Evolutionary conservation across 139 green algal genomes (phyloP), one percentile per base, ranked within the genome.

Genomic region (Nannochloris sp.): DNA sequence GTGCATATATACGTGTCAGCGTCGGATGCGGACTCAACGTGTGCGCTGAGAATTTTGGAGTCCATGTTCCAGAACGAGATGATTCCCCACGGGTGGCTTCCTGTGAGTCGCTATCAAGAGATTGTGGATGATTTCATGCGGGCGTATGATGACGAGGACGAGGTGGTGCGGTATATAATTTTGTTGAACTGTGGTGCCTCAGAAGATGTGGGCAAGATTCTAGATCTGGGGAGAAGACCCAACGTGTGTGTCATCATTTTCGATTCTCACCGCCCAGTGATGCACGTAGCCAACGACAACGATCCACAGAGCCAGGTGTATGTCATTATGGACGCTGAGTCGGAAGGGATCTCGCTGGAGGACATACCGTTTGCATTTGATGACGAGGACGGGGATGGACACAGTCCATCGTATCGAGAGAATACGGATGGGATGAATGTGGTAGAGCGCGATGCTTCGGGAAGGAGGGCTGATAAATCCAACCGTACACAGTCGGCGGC

Each of bases 171-270:
- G 30, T 59, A 30, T n/a, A 33, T 58, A 29, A 61, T 95, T 17
- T 68, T 95, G 1, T 73, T 95, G n/a, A 95, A 95, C 67, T 95
- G 88, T 66, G 88, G 88, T 5, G 87, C 82, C 0, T 78, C 76
- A 6, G 85, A 91, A 59, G 80, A 90, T 26, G 56, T 88, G 0
- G 50, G 63, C 1, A 49, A 57, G 30, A 30, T 82, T 28, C 76
- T 81, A 6, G 37, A 76, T n/a, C 61, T 82, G 9, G 28, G 57
- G 2, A 25, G 67, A 1, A 59, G 61, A 25, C 23, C 33, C 4
- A 81, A 82, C 23, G 68, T 87, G 9, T 74, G 84, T n/a, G 77
- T 88, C 3, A 65, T 91, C 43, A 84, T 95, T 23, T 68, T 95
- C 10, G 88, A 95, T 71, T 82, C 77, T 45, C 87, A 94, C 78